phyloP scores from a whole-genome alignment of 768 basidiomycete species.

The Candolleomyces eurysporus region DNA sequence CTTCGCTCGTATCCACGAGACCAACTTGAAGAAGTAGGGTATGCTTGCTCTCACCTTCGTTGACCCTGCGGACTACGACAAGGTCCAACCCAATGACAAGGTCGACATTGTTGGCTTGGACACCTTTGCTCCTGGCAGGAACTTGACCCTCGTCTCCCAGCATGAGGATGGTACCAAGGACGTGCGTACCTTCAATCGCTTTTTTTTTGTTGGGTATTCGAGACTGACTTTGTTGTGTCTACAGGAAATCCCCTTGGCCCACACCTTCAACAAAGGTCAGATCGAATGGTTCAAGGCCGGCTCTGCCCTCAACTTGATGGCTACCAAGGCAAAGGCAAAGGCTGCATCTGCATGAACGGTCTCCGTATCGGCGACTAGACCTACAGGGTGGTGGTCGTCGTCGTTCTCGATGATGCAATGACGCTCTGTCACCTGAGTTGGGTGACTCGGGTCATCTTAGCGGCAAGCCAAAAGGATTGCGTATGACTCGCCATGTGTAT shows the following conservation, averaged over 20 bases:
- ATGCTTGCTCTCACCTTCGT: constrained; percentile 96
- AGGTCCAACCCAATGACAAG: constrained; percentile 81
- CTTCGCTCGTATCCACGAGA: constrained; percentile 97
- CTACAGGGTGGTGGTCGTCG: not conserved
- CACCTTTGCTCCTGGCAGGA: constrained; percentile 87
- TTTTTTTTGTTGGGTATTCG: not conserved
- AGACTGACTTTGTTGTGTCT: constrained; percentile 7
- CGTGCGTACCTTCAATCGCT: constrained; percentile 29
- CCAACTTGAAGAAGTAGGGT: constrained; percentile 99
- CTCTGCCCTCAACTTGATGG: constrained; percentile 88
- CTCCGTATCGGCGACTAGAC: not conserved
- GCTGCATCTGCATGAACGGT: not conserved
- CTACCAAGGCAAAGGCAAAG: constrained; percentile 54
- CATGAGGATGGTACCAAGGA: constrained; percentile 80
- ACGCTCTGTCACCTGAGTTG: not conserved
- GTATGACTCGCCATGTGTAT: constrained; percentile 1
- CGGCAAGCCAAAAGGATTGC: not conserved
- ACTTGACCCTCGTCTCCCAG: constrained; percentile 78
- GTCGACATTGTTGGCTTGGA: constrained; percentile 89
- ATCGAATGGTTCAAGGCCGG: constrained; percentile 99
- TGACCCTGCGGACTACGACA: constrained; percentile 93
- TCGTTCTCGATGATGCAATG: not conserved
- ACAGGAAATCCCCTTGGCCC: constrained; percentile 74
- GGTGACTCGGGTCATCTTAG: not conserved
- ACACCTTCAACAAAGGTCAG: constrained; percentile 96